Conservation (phyloP, 768 basidiomycete species). For the Rhodotorula sphaerocarpa region DNA sequence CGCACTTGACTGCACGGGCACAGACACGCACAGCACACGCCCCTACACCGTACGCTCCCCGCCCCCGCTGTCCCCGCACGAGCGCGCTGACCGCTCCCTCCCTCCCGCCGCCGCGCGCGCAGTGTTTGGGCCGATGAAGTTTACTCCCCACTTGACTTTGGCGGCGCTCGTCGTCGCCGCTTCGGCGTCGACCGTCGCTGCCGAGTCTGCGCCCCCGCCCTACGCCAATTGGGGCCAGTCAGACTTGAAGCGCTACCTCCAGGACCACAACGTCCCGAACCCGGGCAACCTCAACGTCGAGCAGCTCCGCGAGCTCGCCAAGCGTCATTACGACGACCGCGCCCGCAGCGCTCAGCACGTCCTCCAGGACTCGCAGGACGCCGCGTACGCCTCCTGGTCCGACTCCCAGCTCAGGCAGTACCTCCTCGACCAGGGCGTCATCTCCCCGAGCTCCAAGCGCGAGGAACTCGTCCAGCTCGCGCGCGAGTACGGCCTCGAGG, state of each 20-base stretch:
- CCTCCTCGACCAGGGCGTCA: slow-evolving; percentile 75
- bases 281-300: slow-evolving; percentile 42
- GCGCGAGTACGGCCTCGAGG: slow-evolving; percentile 50
- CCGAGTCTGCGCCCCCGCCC: slow-evolving; percentile 10
- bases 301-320: slow-evolving; percentile 47
- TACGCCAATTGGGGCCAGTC: slow-evolving; percentile 53
- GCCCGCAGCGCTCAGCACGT: slow-evolving; percentile 57
- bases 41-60: no score
- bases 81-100: no score
- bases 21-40: no score
- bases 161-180: slow-evolving; percentile 1
- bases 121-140: no score
- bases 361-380: slow-evolving; percentile 48
- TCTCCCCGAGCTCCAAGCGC: slow-evolving; percentile 66
- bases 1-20: no score
- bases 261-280: slow-evolving; percentile 49
- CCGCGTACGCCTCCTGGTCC: slow-evolving; percentile 53
- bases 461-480: slow-evolving; percentile 74
- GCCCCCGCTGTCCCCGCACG: no score
- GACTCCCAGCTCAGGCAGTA: slow-evolving; percentile 73
- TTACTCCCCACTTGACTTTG: not conserved
- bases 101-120: no score
- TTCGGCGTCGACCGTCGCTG: slow-evolving; percentile 1
- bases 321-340: slow-evolving; percentile 41
- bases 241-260: slow-evolving; percentile 62